Evolutionary conservation across 2,329 filamentous ascomycete species (phyloP).

Genomic region (Whalleya microplaca): DNA sequence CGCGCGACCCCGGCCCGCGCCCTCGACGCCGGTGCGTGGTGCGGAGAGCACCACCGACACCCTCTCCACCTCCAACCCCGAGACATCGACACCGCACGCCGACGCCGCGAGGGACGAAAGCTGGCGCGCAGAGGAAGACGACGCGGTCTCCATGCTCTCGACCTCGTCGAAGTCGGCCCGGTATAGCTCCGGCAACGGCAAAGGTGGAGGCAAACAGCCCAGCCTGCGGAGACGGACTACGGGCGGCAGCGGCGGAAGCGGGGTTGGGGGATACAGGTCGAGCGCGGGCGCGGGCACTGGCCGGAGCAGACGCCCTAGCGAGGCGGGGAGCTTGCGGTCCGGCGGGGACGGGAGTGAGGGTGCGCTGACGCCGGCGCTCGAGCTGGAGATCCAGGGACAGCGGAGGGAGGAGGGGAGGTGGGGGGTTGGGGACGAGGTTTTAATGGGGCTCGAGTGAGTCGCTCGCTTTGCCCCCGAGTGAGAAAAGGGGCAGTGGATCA

Average conservation of each 20-base stretch:
- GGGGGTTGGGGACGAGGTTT: slow-evolving; percentile 81
- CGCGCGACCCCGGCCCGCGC: slow-evolving; percentile 32
- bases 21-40: slow-evolving; percentile 23
- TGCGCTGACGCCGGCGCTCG: slow-evolving; percentile 41
- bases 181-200: slow-evolving; percentile 13
- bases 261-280: slow-evolving; percentile 1
- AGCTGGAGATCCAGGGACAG: slow-evolving; percentile 57
- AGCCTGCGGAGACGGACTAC: slow-evolving; percentile 31
- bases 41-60: slow-evolving; percentile 8
- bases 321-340: slow-evolving; percentile 45
- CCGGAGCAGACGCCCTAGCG: slow-evolving; percentile 46
- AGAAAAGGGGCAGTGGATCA: too few relatives aligned
- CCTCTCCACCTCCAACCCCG: slow-evolving; percentile 21
- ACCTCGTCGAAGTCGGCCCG: slow-evolving; percentile 37
- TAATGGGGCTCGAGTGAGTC: slow-evolving; percentile 76
- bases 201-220: slow-evolving; percentile 8
- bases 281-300: slow-evolving; percentile 39
- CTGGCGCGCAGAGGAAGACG: slow-evolving; percentile 29
- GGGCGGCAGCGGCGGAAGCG: slow-evolving; percentile 11
- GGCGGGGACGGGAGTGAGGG: slow-evolving; percentile 31
- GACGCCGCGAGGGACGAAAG: slow-evolving; percentile 1
- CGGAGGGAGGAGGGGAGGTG: slow-evolving; percentile 64
- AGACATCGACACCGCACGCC: slow-evolving; percentile 15
- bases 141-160: slow-evolving; percentile 35
- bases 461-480: too few relatives aligned